Conservation (phyloP, 2,329 filamentous ascomycete species). For the Xylaria sp. region DNA sequence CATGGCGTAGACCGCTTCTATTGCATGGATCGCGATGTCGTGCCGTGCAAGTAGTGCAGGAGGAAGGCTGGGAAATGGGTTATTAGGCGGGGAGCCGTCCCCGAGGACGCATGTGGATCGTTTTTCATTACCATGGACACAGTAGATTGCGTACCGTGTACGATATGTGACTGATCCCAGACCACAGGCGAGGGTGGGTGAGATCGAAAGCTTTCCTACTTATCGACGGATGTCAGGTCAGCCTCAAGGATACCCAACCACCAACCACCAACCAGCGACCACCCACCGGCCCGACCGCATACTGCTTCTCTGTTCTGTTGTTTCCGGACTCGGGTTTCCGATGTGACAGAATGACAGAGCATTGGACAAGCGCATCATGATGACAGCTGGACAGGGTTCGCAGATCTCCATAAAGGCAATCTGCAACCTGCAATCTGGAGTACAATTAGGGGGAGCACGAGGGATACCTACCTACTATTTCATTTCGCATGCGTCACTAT, state of each 20-base stretch:
- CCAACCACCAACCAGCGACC: too few relatives aligned
- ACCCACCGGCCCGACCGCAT: not conserved
- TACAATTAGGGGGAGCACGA: slow-evolving; percentile 3
- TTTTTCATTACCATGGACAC: slow-evolving; percentile 12
- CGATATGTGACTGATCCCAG: slow-evolving; percentile 7
- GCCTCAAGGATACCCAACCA: slow-evolving; percentile 5
- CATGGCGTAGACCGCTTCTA: not conserved
- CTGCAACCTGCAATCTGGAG: not conserved
- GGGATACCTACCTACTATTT: too few relatives aligned
- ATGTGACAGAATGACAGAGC: slow-evolving; percentile 3
- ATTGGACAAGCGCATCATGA: not conserved
- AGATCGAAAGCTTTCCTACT: slow-evolving; percentile 11
- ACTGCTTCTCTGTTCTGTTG: not conserved
- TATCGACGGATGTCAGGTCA: not conserved
- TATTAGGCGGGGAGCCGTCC: slow-evolving; percentile 16
- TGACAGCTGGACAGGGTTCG: slow-evolving; percentile 15
- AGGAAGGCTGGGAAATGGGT: slow-evolving; percentile 9
- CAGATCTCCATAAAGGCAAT: slow-evolving; percentile 13
- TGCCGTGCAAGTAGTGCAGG: not conserved
- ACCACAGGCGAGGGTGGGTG: not conserved
- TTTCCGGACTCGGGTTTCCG: not conserved
- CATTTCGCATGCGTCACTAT: not conserved
- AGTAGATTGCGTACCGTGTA: slow-evolving; percentile 15
- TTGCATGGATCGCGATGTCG: slow-evolving; percentile 5
- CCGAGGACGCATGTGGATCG: slow-evolving; percentile 13